These are phyloP conservation scores for Phytophthora europaea DNA, from an alignment of 352 stramenopile genomes.

Conservation along the genomic window DNA sequence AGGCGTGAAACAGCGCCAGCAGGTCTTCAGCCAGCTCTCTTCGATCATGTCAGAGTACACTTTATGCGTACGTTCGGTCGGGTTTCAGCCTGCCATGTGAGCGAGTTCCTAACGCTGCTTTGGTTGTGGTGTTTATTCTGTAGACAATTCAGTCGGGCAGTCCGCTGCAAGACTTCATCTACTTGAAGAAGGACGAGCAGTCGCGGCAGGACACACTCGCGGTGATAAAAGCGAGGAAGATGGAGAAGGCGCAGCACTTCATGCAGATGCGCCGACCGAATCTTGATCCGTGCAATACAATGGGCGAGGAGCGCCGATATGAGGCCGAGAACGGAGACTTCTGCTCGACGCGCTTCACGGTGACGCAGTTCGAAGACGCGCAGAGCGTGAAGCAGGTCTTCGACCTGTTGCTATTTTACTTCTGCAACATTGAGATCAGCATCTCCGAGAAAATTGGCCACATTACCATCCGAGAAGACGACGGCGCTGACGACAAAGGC, in stretches of 20 bases:
- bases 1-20: constrained; percentile 27
- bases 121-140: constrained; percentile 8
- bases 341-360: constrained; percentile 62
- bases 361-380: constrained; percentile 56
- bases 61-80: constrained; percentile 31
- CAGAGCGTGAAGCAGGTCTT: constrained; percentile 52
- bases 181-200: constrained; percentile 33
- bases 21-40: constrained; percentile 35
- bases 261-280: constrained; percentile 36
- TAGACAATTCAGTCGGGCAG: constrained; percentile 41
- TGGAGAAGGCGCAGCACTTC: constrained; percentile 47
- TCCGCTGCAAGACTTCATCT: constrained; percentile 42
- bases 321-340: constrained; percentile 56
- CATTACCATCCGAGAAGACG: constrained; percentile 63
- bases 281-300: constrained; percentile 36
- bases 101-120: constrained; percentile 4
- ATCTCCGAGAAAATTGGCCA: constrained; percentile 68
- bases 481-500: constrained; percentile 48
- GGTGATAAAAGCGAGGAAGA: constrained; percentile 31
- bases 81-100: background rate
- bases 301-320: constrained; percentile 57
- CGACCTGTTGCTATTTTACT: constrained; percentile 58
- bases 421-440: constrained; percentile 70
- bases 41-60: constrained; percentile 51
- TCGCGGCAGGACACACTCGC: constrained; percentile 21